Base-by-base conservation (phyloP, 148 eudicot genomes). In the Polygonum aviculare region DNA sequence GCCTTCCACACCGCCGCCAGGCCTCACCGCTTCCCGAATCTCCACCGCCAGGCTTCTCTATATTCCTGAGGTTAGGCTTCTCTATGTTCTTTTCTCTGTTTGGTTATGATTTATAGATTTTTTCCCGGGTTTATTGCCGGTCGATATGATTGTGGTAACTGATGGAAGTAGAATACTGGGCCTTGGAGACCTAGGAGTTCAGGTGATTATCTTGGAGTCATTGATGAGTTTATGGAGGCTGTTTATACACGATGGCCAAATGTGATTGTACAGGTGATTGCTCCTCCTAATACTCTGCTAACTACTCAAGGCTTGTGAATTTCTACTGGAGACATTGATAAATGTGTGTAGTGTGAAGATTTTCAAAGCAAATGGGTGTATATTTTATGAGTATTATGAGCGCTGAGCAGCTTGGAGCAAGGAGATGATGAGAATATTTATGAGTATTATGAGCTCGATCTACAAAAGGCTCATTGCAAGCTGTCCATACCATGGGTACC, bases 161-260 rank as follows among this genome's bases (percentile, higher is more conserved):
- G 98, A 95, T 84, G 98, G 98, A 80, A 92, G 98, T 84, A 90
- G 98, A 86, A 95, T 92, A 83, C 81, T 95, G 86, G 98, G 98
- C 73, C 93, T 92, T 75, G 98, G 98, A 79, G 97, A 92, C 83
- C 93, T 87, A 78, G 97, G 97, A 78, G 82, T 95, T 79, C 98
- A 95, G 79, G 98, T n/a, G 97, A 94, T 76, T 94, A 94, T 82
- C 38, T 94, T 85, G 96, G 84, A 59, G 93, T 94, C 31, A 71
- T 94, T 81, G 98, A 94, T 80, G 98, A 94, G 79, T 94, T 94
- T 82, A 92, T 94, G 98, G 93, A 92, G 80, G 96, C 97, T 75
- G 93, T 92, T 60, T 94, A 89, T 80, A 88, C 98, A 72, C 97
- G 98, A 31, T 94, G 98, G 98, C 97, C 98, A 22, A 74, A 94